Evolutionary conservation across 169 alveolate genomes (phyloP), one percentile per base, ranked within the genome.

Genomic region (Blepharisma undulans): DNA sequence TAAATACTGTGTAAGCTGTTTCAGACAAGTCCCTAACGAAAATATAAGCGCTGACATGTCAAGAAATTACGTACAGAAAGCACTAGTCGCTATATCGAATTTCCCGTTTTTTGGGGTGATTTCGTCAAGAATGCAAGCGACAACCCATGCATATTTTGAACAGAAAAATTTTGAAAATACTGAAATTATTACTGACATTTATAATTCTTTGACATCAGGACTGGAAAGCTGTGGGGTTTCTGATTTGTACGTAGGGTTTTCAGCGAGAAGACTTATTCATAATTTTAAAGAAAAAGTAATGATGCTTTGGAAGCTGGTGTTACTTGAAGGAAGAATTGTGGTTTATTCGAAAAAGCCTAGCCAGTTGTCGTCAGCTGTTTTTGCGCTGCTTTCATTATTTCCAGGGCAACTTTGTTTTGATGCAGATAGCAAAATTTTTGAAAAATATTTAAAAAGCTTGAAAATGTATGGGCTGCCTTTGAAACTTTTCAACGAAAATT

Each of bases 381-480:
- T 19, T 19, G 82, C 84, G 10, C 32, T 86, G 48, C 61, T 86
- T 18, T 27, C 72, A 1, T 33, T 86, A 21, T 66, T 27, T 3
- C 90, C 90, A 66, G 90, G 90, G 59, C 90, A 66, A 22, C 60
- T 60, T 2, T 66, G 48, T 36, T 86, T 86, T n/a, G 90, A 34
- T 34, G 29, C 66, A 48, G 66, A 22, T 4, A 29, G 59, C 84
- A 27, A 86, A 29, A 25, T 19, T 72, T 86, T 8, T 33, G 48
- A 34, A 21, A 33, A 60, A 21, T 82, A 36, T 72, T 22, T 25
- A 33, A 30, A 22, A 36, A 25, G 36, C 30, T 30, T 82, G n/a
- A 30, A 36, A 27, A 60, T 29, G 72, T 71, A 29, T 33, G 90
- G 90, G n/a, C 90, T 86, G 2, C 90, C 90, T 0, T 36, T 86